A percentile compares a stretch with the other conserved stretches of the same genome.
These are phyloP conservation scores for Venturia pyrina DNA, from an alignment of 2,329 filamentous ascomycete genomes.

Conservation along the genomic window DNA sequence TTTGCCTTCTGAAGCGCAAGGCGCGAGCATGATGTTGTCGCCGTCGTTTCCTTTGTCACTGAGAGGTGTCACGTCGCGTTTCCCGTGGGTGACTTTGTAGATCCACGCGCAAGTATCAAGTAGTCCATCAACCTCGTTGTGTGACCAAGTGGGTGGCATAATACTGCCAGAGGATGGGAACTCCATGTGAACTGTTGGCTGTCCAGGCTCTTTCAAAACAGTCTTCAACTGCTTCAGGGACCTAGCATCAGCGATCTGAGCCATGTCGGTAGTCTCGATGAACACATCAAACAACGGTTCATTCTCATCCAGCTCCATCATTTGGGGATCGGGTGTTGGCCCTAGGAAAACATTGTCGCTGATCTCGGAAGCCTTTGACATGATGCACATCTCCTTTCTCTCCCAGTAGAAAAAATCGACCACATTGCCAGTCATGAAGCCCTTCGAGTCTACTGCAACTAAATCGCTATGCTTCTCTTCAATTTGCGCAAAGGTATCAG, in stretches of 20 bases:
- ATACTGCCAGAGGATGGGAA: slow-evolving; percentile 96
- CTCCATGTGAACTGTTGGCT: slow-evolving; percentile 51
- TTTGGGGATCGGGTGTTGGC: slow-evolving; percentile 61
- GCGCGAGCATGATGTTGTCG: slow-evolving; percentile 44
- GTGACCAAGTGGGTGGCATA: slow-evolving; percentile 71
- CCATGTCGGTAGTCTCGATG: slow-evolving; percentile 82
- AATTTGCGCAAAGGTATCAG: slow-evolving; percentile 57
- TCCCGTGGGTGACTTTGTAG: slow-evolving; percentile 61
- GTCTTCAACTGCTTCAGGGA: slow-evolving; percentile 46
- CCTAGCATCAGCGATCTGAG: slow-evolving; percentile 61
- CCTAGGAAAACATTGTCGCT: slow-evolving; percentile 84
- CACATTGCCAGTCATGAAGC: slow-evolving; percentile 63
- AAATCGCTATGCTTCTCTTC: slow-evolving; percentile 60
- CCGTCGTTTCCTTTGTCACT: slow-evolving; percentile 40
- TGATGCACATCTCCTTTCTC: slow-evolving; percentile 80
- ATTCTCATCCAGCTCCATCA: slow-evolving; percentile 31
- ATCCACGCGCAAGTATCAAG: slow-evolving; percentile 87
- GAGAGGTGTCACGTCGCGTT: slow-evolving; percentile 19
- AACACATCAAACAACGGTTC: slow-evolving; percentile 67
- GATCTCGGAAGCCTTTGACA: slow-evolving; percentile 86
- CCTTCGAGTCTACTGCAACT: slow-evolving; percentile 64
- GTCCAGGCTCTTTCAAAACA: slow-evolving; percentile 27
- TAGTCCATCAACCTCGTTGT: slow-evolving; percentile 72
- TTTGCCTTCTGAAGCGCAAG: slow-evolving; percentile 33
- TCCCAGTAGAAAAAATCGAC: slow-evolving; percentile 88